Evolutionary conservation across 768 basidiomycete species (phyloP).

Genomic region (Clavulina sp.): DNA sequence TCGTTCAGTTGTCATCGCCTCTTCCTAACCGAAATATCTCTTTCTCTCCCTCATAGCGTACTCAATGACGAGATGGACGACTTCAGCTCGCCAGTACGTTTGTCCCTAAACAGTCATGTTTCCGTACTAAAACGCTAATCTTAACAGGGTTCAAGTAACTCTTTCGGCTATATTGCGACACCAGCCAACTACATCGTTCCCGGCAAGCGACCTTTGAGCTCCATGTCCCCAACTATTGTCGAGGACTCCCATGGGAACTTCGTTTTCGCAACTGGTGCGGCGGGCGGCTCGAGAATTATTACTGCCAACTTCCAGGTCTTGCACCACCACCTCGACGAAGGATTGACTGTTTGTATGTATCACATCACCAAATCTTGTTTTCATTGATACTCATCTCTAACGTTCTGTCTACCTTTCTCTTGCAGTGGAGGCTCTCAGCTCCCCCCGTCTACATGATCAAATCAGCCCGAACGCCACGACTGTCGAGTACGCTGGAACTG

Average conservation of each 20-base stretch:
- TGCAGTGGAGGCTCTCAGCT: background rate
- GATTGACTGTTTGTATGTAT: slow-evolving; percentile 9
- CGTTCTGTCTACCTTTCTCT: too few relatives aligned
- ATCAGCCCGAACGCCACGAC: background rate
- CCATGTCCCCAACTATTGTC: slow-evolving; percentile 62
- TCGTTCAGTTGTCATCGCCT: too few relatives aligned
- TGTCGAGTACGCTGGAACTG: background rate
- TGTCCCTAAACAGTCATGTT: background rate
- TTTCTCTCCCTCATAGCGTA: too few relatives aligned
- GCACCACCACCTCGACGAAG: slow-evolving; percentile 22
- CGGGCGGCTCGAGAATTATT: slow-evolving; percentile 80
- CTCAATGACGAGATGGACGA: slow-evolving; percentile 1
- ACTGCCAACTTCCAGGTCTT: slow-evolving; percentile 52
- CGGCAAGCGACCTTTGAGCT: slow-evolving; percentile 80
- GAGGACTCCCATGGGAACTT: slow-evolving; percentile 60
- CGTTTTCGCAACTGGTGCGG: slow-evolving; percentile 58
- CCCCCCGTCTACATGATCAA: background rate
- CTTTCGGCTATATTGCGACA: slow-evolving; percentile 23
- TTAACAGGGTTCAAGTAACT: slow-evolving; percentile 13
- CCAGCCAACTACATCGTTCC: slow-evolving; percentile 63
- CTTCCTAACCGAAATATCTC: too few relatives aligned
- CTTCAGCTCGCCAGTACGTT: background rate
- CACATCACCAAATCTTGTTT: too few relatives aligned
- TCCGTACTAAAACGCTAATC: too few relatives aligned
- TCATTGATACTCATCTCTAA: too few relatives aligned